A percentile compares a stretch with the other conserved stretches of the same genome.
Evolutionary conservation across 176 grass and related monocot species (phyloP).

Genomic region (Zizania latifolia): DNA sequence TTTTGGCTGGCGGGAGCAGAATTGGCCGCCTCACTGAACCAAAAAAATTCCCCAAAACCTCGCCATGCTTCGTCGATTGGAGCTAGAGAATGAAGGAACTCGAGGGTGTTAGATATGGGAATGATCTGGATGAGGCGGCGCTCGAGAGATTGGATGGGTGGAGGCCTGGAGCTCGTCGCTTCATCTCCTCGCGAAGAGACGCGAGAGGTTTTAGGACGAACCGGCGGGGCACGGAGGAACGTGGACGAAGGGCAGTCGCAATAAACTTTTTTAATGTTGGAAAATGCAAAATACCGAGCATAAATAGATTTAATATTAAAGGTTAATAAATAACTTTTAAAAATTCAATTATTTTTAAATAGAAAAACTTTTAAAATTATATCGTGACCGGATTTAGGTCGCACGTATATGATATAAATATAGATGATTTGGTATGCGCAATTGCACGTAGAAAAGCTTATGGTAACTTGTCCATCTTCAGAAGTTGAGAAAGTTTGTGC

Average conservation of each 20-base stretch:
- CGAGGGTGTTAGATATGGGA: background rate
- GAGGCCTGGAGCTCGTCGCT: background rate
- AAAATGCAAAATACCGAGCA: too few species aligned
- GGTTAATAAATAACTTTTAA: too few species aligned
- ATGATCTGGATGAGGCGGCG: background rate
- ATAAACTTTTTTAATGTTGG: background rate
- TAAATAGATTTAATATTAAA: too few species aligned
- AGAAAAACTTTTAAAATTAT: too few species aligned
- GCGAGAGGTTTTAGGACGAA: background rate
- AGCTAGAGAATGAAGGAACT: background rate
- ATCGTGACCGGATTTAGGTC: too few species aligned
- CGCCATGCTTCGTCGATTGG: background rate
- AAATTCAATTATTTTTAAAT: too few species aligned
- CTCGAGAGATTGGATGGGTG: background rate
- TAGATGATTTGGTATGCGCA: too few species aligned
- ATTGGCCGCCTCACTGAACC: background rate
- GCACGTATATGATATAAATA: too few species aligned
- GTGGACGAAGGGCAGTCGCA: background rate
- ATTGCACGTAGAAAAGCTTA: too few species aligned
- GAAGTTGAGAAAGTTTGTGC: too few species aligned
- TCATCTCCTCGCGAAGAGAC: background rate
- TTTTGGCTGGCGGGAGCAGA: background rate
- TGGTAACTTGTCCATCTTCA: too few species aligned
- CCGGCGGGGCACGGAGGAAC: background rate
- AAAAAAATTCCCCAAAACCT: background rate